These are phyloP conservation scores for Anthracocystis setariae DNA, from an alignment of 1,284 basidiomycete species.

Conservation along the genomic window DNA sequence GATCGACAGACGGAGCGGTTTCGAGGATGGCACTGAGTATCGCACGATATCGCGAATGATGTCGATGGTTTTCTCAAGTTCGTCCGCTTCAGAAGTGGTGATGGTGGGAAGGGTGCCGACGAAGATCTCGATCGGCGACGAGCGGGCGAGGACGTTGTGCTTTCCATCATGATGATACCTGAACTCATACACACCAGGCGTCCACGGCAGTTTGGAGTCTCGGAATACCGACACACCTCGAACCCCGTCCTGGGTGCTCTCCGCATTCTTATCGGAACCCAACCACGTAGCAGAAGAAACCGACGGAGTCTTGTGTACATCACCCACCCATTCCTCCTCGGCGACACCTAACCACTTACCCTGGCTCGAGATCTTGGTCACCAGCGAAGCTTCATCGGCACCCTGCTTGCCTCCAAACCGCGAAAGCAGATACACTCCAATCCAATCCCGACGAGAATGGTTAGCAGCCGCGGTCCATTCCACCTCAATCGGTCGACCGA, in stretches of 20 bases:
- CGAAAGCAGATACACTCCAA: constrained; percentile 79
- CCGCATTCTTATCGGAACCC: not conserved
- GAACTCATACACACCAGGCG: constrained; percentile 86
- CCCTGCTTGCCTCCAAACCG: constrained; percentile 40
- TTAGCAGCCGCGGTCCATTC: constrained; percentile 86
- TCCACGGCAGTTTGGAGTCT: constrained; percentile 77
- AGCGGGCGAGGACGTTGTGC: constrained; percentile 89
- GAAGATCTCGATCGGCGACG: constrained; percentile 86
- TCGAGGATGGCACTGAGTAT: constrained; percentile 16
- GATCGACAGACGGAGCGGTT: constrained; percentile 25
- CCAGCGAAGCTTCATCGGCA: constrained; percentile 32
- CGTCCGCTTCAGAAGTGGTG: constrained; percentile 70
- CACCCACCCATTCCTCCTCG: constrained; percentile 91
- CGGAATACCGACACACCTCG: constrained; percentile 65
- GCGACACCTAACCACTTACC: constrained; percentile 94
- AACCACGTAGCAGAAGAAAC: not conserved
- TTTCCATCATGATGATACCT: constrained; percentile 74
- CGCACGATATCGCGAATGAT: constrained; percentile 75
- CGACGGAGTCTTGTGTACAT: constrained; percentile 69
- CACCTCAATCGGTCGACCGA: constrained; percentile 88
- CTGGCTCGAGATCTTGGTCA: constrained; percentile 83
- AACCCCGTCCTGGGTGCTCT: not conserved
- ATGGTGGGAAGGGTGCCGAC: constrained; percentile 78
- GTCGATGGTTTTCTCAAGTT: constrained; percentile 71
- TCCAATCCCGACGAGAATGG: constrained; percentile 96